Base-by-base conservation (phyloP, 2,329 filamentous ascomycete species). In the Corinectria fuckeliana region DNA sequence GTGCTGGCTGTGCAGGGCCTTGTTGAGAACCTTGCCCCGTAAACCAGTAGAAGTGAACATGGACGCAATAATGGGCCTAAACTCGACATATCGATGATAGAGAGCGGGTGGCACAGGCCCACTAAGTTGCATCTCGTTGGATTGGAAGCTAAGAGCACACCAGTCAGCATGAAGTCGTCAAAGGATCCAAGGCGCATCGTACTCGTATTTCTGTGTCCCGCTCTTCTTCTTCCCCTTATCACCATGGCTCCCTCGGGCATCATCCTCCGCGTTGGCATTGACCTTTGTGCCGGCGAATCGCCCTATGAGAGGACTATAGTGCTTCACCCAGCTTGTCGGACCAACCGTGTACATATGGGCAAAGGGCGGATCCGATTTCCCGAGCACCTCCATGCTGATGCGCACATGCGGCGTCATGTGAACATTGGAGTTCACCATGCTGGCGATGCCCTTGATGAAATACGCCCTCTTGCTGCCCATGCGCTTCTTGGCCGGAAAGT, bases 41-140 rank as follows among this genome's bases (percentile, higher is more conserved):
- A 97, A 69, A 51, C 93, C 93, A 25, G 86, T 85, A 9, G 87
- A 86, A 1, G 88, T 90, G 77, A 97, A 98, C 88, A 97, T 96
- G 64, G 88, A 86, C 50, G 91, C 91, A 54, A 98, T 91, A 71
- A 97, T 92, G 23, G 93, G 93, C 56, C 88, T 90, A 77, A 97
- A 97, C 74, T 96, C 93, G 57, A 97, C 93, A 71, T 91, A 98
- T 66, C 93, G 90, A 74, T 97, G 93, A 74, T 97, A 97, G 30
- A 98, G 81, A 62, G 88, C 81, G 2, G 86, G 80, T 0, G 94
- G 93, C 0, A 95, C 89, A 0, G 94, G 94, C 0, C 94, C 94
- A 44, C 85, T 82, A 7, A 98, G 83, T 74, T 97, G 94, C 70
- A 97, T 88, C 74, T 97, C 91, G 73, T 92, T 93, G 36, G 94